Percentiles rank a stretch among this genome's conserved stretches.
Conservation (phyloP, 148 eudicot species). For the Pouteria glomerata region DNA sequence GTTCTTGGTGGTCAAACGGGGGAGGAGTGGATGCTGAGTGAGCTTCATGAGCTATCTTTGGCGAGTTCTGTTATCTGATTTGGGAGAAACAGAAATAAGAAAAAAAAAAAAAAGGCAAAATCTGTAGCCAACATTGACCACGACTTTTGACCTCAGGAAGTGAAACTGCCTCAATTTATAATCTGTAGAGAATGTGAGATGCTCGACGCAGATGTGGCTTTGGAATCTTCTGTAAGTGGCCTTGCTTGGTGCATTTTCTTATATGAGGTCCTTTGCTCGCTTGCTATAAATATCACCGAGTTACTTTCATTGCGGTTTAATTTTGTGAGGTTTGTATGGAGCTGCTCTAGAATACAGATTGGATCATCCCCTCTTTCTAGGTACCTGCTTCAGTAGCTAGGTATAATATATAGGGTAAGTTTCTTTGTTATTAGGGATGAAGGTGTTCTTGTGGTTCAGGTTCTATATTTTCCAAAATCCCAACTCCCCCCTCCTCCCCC, state of each 20-base stretch:
- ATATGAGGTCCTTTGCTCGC: constrained; percentile 15
- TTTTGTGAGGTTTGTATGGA: constrained; percentile 36
- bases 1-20: constrained; percentile 96
- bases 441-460: constrained; percentile 24
- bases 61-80: constrained; percentile 46
- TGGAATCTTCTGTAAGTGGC: constrained; percentile 8
- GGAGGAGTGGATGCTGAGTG: constrained; percentile 93
- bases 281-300: constrained; percentile 12
- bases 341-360: constrained; percentile 9
- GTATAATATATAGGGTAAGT: constrained; percentile 4
- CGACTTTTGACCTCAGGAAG: constrained; percentile 4
- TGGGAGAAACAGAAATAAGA: constrained; percentile 10
- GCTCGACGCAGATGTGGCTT: not conserved
- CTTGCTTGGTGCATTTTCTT: constrained; percentile 17
- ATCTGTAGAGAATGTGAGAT: not conserved
- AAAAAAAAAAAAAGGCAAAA: no score
- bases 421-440: constrained; percentile 11
- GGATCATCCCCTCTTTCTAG: constrained; percentile 18
- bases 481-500: not conserved
- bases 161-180: not conserved
- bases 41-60: constrained; percentile 76
- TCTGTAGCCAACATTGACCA: constrained; percentile 1
- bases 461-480: constrained; percentile 15
- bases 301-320: constrained; percentile 23
- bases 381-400: constrained; percentile 16